These are phyloP conservation scores for Penicillium vulpinum DNA, from an alignment of 2,329 filamentous ascomycete genomes.

Conservation along the genomic window DNA sequence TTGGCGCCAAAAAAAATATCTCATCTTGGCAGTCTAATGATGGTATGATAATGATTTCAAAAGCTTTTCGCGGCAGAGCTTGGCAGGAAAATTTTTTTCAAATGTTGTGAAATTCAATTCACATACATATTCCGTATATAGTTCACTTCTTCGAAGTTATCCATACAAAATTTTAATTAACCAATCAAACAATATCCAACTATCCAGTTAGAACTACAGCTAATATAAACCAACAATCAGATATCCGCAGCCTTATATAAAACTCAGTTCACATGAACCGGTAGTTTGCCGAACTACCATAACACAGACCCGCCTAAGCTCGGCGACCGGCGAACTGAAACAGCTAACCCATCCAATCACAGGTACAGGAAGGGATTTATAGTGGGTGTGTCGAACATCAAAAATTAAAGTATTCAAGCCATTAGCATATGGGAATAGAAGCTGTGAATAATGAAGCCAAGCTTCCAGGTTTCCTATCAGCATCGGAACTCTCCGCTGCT, in stretches of 20 bases:
- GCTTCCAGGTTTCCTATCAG: constrained; percentile 1
- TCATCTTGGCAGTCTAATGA: neutral
- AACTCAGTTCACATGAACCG: neutral
- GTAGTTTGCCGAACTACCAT: constrained; percentile 2
- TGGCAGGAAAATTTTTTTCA: neutral
- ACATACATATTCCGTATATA: neutral
- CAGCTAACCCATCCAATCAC: constrained; percentile 1
- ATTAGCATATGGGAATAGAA: constrained; percentile 19
- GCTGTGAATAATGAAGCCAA: constrained; percentile 18
- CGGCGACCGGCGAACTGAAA: constrained; percentile 4
- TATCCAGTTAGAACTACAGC: neutral
- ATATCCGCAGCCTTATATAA: neutral
- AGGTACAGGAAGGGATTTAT: neutral
- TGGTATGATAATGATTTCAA: neutral
- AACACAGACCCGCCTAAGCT: neutral
- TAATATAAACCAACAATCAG: neutral
- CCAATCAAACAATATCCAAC: neutral
- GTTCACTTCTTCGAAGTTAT: neutral
- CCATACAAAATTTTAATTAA: neutral
- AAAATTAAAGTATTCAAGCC: neutral
- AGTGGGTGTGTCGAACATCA: neutral
- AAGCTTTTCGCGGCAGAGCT: neutral
- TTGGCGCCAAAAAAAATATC: too few species aligned
- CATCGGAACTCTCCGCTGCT: constrained; percentile 14
- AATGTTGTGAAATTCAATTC: neutral